These are phyloP conservation scores for Pisolithus marmoratus DNA, from an alignment of 768 basidiomycete species.

Conservation along the genomic window DNA sequence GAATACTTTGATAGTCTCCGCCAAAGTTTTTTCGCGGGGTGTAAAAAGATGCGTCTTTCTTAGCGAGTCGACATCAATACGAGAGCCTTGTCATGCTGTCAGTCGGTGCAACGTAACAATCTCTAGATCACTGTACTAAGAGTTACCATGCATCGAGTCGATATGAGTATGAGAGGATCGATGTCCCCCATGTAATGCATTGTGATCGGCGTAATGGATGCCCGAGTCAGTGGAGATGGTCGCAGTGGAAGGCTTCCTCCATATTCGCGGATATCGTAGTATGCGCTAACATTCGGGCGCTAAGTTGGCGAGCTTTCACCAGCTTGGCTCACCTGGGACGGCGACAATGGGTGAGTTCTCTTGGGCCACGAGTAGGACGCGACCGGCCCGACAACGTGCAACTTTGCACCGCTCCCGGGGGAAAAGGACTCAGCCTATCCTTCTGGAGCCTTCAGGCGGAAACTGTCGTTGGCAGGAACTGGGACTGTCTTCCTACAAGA, in stretches of 20 bases:
- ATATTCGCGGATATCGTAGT: slow-evolving; percentile 55
- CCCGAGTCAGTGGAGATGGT: slow-evolving; percentile 51
- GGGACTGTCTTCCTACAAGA: no score
- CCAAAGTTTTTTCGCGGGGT: slow-evolving; percentile 42
- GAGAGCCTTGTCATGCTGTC: slow-evolving; percentile 53
- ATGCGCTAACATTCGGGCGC: not conserved
- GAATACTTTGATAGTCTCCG: slow-evolving; percentile 13
- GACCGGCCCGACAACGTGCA: slow-evolving; percentile 36
- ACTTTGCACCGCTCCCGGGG: slow-evolving; percentile 16
- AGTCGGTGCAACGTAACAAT: slow-evolving; percentile 47
- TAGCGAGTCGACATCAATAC: slow-evolving; percentile 64
- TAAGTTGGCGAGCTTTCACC: not conserved
- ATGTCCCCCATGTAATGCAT: slow-evolving; percentile 33
- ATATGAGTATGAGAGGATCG: slow-evolving; percentile 49
- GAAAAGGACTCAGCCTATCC: slow-evolving; percentile 14
- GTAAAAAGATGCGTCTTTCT: slow-evolving; percentile 59
- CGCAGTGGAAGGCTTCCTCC: slow-evolving; percentile 48
- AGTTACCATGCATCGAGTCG: slow-evolving; percentile 32
- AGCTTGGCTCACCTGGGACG: slow-evolving; percentile 40
- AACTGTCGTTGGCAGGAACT: no score
- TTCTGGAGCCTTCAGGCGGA: slow-evolving; percentile 20
- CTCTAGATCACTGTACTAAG: slow-evolving; percentile 36
- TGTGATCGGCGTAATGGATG: slow-evolving; percentile 50
- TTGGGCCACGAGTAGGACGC: slow-evolving; percentile 44
- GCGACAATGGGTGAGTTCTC: slow-evolving; percentile 49